Percentiles rank a stretch among this genome's conserved stretches.
Conservation (phyloP, 2,329 filamentous ascomycete species). For the Nannizzia gypsea region DNA sequence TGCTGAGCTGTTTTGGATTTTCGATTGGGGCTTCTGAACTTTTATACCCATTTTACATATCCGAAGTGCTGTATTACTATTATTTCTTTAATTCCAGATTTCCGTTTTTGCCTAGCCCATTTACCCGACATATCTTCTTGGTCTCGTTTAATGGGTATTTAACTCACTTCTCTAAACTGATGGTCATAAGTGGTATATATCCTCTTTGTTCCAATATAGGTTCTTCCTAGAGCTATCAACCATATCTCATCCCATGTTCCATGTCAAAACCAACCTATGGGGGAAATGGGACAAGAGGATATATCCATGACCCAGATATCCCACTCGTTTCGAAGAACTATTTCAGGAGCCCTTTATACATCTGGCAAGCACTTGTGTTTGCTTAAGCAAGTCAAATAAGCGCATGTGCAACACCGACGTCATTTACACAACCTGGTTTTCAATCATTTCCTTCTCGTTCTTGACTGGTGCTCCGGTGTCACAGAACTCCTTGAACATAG, state of each 20-base stretch:
- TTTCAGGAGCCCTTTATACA: too few species aligned
- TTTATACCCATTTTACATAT: not conserved
- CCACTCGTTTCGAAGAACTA: not conserved
- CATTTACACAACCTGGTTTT: not conserved
- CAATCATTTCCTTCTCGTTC: not conserved
- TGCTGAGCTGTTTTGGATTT: not conserved
- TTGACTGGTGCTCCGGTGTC: conserved; percentile 4
- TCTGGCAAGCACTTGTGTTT: too few species aligned
- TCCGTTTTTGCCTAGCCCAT: not conserved
- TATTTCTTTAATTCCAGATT: not conserved
- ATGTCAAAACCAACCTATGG: not conserved
- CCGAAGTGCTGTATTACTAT: not conserved
- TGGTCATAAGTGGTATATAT: not conserved
- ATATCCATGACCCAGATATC: not conserved
- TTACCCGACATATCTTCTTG: not conserved
- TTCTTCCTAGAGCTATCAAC: not conserved
- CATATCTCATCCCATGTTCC: not conserved
- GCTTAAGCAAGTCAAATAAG: not conserved
- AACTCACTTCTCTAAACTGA: not conserved
- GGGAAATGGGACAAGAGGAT: not conserved
- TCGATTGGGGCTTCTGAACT: not conserved
- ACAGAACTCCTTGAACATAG: conserved; percentile 12
- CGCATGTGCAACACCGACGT: not conserved
- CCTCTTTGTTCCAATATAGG: not conserved
- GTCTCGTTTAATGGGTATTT: not conserved